Evolutionary conservation across 345 rosid genomes (phyloP).

Genomic region (Syzygium aromaticum): DNA sequence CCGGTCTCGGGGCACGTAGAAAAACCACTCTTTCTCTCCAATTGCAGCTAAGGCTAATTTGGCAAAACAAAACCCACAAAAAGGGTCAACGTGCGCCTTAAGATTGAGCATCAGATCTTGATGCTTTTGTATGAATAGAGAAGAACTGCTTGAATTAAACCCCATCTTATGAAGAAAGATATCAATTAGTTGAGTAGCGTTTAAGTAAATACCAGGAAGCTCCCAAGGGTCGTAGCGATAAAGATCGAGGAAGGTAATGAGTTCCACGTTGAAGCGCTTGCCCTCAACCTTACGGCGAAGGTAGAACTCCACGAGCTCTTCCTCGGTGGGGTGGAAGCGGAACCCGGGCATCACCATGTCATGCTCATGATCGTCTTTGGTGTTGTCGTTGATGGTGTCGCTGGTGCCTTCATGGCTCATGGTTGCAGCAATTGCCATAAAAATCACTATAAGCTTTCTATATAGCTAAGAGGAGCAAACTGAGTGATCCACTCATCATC

Average conservation of each 20-base stretch:
- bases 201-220: constrained; percentile 67
- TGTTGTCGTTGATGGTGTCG: constrained; percentile 9
- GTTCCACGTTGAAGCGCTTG: constrained; percentile 94
- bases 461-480: neutral
- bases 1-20: constrained; percentile 92
- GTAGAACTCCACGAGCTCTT: constrained; percentile 97
- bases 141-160: neutral
- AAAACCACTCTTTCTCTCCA: constrained; percentile 99
- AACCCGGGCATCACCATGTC: constrained; percentile 99
- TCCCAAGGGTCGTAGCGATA: constrained; percentile 99
- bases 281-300: constrained; percentile 99
- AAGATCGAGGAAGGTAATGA: constrained; percentile 97
- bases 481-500: neutral
- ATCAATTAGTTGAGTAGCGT: neutral
- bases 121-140: neutral
- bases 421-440: constrained; percentile 63
- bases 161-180: neutral
- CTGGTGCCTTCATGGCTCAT: constrained; percentile 39
- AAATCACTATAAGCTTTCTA: neutral
- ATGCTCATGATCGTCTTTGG: constrained; percentile 69
- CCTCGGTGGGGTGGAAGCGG: constrained; percentile 97
- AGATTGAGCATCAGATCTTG: neutral
- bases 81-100: neutral
- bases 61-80: neutral
- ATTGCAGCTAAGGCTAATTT: constrained; percentile 82